Conservation (phyloP, 2,329 filamentous ascomycete genomes). For the Chalaropsis ovoidea region DNA sequence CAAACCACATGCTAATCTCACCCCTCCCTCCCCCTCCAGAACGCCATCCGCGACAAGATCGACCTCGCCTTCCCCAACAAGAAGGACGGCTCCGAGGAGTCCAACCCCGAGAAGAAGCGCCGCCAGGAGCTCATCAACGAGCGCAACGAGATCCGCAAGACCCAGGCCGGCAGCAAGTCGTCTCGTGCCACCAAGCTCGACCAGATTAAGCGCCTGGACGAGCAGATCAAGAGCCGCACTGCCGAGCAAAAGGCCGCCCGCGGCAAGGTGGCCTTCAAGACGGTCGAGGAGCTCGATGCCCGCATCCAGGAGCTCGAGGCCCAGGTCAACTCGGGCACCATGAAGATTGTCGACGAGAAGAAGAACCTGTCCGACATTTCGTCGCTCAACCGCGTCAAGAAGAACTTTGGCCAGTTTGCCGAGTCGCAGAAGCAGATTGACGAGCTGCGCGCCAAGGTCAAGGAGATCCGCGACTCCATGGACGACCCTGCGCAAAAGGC, state of each 20-base stretch:
- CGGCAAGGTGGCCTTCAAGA: slow-evolving; percentile 75
- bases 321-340: slow-evolving; percentile 76
- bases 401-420: slow-evolving; percentile 80
- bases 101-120: slow-evolving; percentile 65
- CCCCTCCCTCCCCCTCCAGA: slow-evolving; percentile 43
- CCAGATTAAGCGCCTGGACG: slow-evolving; percentile 84
- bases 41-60: slow-evolving; percentile 77
- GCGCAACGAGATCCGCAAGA: slow-evolving; percentile 70
- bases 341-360: slow-evolving; percentile 96
- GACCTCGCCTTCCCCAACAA: slow-evolving; percentile 66
- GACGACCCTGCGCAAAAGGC: slow-evolving; percentile 88
- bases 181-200: slow-evolving; percentile 69
- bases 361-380: slow-evolving; percentile 80
- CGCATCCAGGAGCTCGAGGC: slow-evolving; percentile 73
- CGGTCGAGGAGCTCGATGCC: slow-evolving; percentile 72
- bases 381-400: slow-evolving; percentile 74
- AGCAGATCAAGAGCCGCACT: slow-evolving; percentile 75
- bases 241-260: slow-evolving; percentile 79
- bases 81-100: slow-evolving; percentile 59
- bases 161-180: slow-evolving; percentile 81
- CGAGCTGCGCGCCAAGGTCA: slow-evolving; percentile 74
- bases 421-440: slow-evolving; percentile 81
- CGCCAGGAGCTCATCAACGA: slow-evolving; percentile 77
- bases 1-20: slow-evolving; percentile 20
- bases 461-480: slow-evolving; percentile 76